Percentiles rank a stretch among this genome's conserved stretches.
phyloP scores from a whole-genome alignment of 2,329 filamentous ascomycete species.

The Pseudogymnoascus sp. region DNA sequence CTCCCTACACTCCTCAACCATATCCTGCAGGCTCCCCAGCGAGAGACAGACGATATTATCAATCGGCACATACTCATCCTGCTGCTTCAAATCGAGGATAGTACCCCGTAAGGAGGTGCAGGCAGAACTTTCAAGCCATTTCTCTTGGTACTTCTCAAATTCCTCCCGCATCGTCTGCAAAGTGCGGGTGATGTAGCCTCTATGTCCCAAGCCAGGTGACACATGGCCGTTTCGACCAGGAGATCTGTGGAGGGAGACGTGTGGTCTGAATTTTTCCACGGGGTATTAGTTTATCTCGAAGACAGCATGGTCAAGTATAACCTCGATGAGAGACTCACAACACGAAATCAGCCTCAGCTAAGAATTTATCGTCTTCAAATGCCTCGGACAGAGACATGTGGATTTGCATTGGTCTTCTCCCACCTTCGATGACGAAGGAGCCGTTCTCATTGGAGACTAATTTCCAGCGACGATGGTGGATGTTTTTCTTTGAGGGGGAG shows the following conservation, averaged over 20 bases:
- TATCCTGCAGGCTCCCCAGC: constrained; percentile 25
- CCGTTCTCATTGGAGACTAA: neutral
- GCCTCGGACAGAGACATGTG: neutral
- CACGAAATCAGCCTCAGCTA: neutral
- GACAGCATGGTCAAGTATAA: no score
- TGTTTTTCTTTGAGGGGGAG: neutral
- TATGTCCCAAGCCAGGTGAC: neutral
- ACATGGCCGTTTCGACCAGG: neutral
- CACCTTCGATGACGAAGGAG: neutral
- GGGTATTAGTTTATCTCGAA: neutral
- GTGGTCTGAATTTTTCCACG: neutral
- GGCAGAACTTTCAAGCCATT: constrained; percentile 22
- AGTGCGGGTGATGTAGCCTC: constrained; percentile 22
- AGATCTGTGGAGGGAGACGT: neutral
- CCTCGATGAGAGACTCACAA: neutral
- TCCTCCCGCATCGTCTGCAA: constrained; percentile 23
- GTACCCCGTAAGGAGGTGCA: constrained; percentile 13
- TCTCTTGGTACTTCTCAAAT: constrained; percentile 18
- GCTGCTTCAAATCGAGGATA: neutral
- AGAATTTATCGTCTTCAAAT: neutral
- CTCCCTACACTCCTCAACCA: constrained; percentile 23
- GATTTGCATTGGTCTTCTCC: neutral
- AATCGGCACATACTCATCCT: constrained; percentile 12
- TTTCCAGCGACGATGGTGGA: neutral
- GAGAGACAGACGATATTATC: constrained; percentile 25